These are phyloP conservation scores for Mayamaea pseudoterrestris DNA, from an alignment of 108 stramenopile species.

Conservation along the genomic window DNA sequence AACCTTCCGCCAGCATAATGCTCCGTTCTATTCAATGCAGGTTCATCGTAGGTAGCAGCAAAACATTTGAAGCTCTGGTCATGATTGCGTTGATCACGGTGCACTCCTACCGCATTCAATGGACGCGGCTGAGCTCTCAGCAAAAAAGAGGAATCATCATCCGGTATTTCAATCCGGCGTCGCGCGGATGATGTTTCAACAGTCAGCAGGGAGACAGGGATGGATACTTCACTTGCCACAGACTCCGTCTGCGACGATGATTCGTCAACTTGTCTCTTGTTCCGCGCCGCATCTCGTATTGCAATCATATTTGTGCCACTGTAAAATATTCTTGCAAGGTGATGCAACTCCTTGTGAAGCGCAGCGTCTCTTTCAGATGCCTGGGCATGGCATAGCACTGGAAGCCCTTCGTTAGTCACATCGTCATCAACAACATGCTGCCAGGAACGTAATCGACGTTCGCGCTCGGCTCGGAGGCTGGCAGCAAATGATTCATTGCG, in stretches of 20 bases:
- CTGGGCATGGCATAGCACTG: conserved; percentile 21
- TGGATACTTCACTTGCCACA: conserved; percentile 14
- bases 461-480: conserved; percentile 59
- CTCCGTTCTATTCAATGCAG: conserved; percentile 21
- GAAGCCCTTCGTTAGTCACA: conserved; percentile 18
- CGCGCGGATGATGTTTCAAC: conserved; percentile 45
- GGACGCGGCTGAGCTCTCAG: conserved; percentile 39
- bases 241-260: neutral
- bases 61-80: conserved; percentile 65
- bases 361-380: no score
- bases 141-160: conserved; percentile 82
- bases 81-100: conserved; percentile 58
- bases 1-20: conserved; percentile 48
- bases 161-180: conserved; percentile 66
- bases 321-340: conserved; percentile 54
- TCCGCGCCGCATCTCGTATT: conserved; percentile 34
- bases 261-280: conserved; percentile 9
- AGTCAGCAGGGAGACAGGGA: conserved; percentile 29
- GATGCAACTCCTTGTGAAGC: conserved; percentile 57
- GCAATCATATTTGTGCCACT: conserved; percentile 49
- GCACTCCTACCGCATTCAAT: conserved; percentile 59
- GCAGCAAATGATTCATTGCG: conserved; percentile 68
- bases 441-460: conserved; percentile 51
- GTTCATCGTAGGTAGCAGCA: conserved; percentile 69
- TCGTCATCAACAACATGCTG: conserved; percentile 11